These are phyloP conservation scores for Beauveria sp. DNA, from an alignment of 2,329 filamentous ascomycete genomes.

Conservation along the genomic window DNA sequence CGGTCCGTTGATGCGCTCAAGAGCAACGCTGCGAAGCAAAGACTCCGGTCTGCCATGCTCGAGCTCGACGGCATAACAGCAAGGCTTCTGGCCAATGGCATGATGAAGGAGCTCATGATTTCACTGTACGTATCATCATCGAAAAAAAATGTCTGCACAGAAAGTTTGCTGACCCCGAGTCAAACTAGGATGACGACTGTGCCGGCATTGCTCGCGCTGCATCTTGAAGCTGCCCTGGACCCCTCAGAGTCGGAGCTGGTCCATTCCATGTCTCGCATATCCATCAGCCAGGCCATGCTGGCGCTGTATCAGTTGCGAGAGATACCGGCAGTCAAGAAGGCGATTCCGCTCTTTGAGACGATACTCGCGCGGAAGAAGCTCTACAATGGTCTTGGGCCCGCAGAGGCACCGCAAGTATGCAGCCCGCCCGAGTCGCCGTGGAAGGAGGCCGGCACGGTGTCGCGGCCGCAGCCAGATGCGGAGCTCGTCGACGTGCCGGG, in stretches of 20 bases:
- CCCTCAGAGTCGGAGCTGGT: neutral
- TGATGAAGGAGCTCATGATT: neutral
- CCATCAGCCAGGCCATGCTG: conserved; percentile 10
- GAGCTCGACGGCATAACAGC: conserved; percentile 3
- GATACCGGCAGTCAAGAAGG: conserved; percentile 5
- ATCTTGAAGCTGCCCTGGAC: conserved; percentile 3
- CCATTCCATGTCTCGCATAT: conserved; percentile 7
- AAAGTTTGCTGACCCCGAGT: neutral
- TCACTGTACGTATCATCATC: neutral
- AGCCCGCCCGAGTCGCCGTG: neutral
- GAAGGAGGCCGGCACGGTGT: neutral
- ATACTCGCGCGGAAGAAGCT: neutral
- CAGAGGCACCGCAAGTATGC: neutral
- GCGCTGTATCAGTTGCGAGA: neutral
- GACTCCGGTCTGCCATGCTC: conserved; percentile 1
- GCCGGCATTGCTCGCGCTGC: conserved; percentile 1
- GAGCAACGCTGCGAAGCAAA: neutral
- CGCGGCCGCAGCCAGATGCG: neutral
- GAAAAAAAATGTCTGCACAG: too few relatives aligned
- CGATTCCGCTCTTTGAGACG: neutral
- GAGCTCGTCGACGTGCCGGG: neutral
- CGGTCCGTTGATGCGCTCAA: neutral
- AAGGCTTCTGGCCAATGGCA: neutral
- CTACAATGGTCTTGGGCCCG: neutral
- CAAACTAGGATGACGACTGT: neutral